These are phyloP conservation scores for Erythrophleum fordii DNA, from an alignment of 306 rosid species.

Conservation along the genomic window DNA sequence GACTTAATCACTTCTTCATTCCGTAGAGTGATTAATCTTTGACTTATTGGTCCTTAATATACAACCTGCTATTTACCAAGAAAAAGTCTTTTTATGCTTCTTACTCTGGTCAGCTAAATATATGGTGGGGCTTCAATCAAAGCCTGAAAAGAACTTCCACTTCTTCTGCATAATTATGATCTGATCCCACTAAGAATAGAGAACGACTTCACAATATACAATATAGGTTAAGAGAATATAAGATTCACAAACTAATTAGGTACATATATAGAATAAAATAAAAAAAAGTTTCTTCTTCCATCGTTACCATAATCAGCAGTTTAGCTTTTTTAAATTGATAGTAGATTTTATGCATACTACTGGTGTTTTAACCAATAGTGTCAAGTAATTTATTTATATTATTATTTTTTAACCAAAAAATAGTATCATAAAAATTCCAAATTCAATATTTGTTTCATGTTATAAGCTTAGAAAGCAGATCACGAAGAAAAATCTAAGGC, in stretches of 20 bases:
- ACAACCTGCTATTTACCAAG: background rate
- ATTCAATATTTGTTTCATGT: background rate
- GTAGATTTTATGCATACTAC: no score
- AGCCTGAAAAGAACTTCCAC: background rate
- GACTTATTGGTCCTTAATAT: background rate
- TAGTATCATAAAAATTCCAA: background rate
- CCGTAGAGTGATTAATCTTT: background rate
- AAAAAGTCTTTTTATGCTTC: background rate
- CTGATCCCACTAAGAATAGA: slow-evolving; percentile 5
- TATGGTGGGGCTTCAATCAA: no score
- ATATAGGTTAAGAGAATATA: background rate
- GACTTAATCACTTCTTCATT: background rate
- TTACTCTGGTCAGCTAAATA: background rate
- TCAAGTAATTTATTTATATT: background rate
- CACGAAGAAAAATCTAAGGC: background rate
- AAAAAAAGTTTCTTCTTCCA: no score
- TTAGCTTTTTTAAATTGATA: background rate
- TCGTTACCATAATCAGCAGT: background rate
- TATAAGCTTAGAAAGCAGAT: background rate
- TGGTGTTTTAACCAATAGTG: no score
- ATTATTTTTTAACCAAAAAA: no score
- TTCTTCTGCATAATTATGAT: background rate
- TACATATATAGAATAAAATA: no score
- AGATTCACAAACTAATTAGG: no score
- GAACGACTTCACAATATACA: background rate